Evolutionary conservation across 176 grass and related monocot species (phyloP).

Genomic region (Calamus simplicifolius): DNA sequence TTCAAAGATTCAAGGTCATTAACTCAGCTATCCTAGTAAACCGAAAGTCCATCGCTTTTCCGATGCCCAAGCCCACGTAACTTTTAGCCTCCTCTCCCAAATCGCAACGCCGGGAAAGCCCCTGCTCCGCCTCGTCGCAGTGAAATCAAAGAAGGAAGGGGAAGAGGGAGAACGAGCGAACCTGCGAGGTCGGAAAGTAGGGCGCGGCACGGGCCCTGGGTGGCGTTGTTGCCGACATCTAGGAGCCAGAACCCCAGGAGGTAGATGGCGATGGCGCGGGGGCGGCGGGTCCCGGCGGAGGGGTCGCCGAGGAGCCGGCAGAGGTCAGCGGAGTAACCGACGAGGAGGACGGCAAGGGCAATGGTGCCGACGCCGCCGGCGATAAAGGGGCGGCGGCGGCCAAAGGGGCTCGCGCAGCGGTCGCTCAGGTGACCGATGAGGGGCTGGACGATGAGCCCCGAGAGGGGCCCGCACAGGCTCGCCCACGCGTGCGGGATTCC

Average conservation of each 20-base stretch:
- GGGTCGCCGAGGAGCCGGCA: constrained; percentile 51
- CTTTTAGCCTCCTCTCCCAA: too few relatives aligned
- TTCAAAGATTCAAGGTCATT: too few relatives aligned
- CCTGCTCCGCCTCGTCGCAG: too few relatives aligned
- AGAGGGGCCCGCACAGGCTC: constrained; percentile 72
- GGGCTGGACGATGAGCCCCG: constrained; percentile 68
- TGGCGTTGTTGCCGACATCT: constrained; percentile 78
- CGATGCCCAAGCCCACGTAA: too few relatives aligned
- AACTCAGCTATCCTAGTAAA: too few relatives aligned
- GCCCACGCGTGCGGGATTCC: constrained; percentile 73
- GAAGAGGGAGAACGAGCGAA: constrained; percentile 4
- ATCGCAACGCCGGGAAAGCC: too few relatives aligned
- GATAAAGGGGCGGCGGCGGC: constrained; percentile 63
- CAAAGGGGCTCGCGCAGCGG: constrained; percentile 38
- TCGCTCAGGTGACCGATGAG: constrained; percentile 73
- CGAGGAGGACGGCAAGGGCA: constrained; percentile 29
- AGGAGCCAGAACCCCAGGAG: constrained; percentile 82
- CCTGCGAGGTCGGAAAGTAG: constrained; percentile 84
- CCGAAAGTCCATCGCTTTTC: too few relatives aligned
- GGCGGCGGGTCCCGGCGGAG: constrained; percentile 6
- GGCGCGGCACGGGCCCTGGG: constrained; percentile 69
- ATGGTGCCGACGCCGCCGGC: constrained; percentile 43
- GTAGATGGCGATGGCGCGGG: constrained; percentile 59
- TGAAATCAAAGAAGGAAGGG: too few relatives aligned
- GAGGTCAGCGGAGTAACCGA: constrained; percentile 61